Evolutionary conservation across 2,329 filamentous ascomycete genomes (phyloP), one percentile per base, ranked within the genome.

Genomic region (Phaeophleospora eucalypticola): DNA sequence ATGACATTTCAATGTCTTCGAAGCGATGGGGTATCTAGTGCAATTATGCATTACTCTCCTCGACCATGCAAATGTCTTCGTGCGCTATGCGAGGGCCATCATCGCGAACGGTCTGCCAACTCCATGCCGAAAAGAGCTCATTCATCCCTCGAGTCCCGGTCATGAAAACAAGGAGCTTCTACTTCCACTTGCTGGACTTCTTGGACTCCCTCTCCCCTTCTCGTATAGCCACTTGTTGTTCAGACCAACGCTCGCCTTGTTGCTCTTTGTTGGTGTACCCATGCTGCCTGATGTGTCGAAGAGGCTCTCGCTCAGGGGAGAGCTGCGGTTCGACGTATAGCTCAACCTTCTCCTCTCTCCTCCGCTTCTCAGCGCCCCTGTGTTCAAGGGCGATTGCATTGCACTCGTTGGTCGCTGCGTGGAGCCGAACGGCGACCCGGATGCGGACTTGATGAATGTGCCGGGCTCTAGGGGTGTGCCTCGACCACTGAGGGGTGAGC

Each of bases 211-310:
- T 73, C 59, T 63, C 15, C 86, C 85, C 69, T 83, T 87, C 68
- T 96, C 89, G 64, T 95, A 97, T 50, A 96, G 69, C 91, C 91
- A 97, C 71, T 93, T 95, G 71, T 83, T 95, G 68, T 91, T 96
- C 63, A 96, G 64, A 0, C 83, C 82, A 43, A 94, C 81, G 56
- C 81, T 89, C 35, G 84, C 83, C 46, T 59, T 59, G 17, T 82
- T 53, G 33, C 39, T 58, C 40, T 64, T 64, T 3, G 55, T 60
- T 7, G 61, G 61, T 41, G 60, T 61, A n/a, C 43, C 43, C 8
- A 50, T 33, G 35, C 47, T 54, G 3, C 58, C 57, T 4, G 48
- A 49, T 1, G 54, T 53, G 24, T 61, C 59, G 34, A 65, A 60
- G n/a, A 54, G 53, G 21, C 57, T 56, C 36, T 68, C 72, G 42